phyloP scores from a whole-genome alignment of 441 rosid species.

The Jatropha podagrica region DNA sequence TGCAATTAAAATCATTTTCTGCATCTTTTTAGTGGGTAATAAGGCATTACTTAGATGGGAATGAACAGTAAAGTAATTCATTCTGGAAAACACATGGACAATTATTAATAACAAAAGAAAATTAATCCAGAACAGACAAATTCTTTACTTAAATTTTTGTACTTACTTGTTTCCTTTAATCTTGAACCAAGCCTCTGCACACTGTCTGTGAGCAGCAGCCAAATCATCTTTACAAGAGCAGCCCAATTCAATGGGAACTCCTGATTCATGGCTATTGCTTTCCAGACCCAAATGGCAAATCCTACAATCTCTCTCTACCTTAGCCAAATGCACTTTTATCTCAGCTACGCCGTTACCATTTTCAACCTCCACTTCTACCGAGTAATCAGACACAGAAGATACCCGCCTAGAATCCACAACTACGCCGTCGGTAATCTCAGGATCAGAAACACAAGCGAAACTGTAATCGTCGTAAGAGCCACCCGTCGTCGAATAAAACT shows the following conservation, averaged over 20 bases:
- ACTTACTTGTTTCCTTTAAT: conserved; percentile 89
- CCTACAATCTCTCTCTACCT: conserved; percentile 73
- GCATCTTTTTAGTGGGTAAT: conserved; percentile 8
- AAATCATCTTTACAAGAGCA: conserved; percentile 93
- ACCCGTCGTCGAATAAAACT: conserved; percentile 73
- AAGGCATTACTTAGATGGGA: not conserved
- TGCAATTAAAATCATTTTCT: conserved; percentile 5
- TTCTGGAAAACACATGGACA: not conserved
- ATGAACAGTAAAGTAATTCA: conserved; percentile 5
- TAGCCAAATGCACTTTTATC: conserved; percentile 46
- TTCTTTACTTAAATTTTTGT: not conserved
- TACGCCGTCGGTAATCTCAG: conserved; percentile 29
- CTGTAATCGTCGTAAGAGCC: conserved; percentile 69
- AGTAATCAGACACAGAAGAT: conserved; percentile 54
- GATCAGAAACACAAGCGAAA: conserved; percentile 45
- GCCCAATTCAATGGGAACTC: conserved; percentile 71
- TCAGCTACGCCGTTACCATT: conserved; percentile 32
- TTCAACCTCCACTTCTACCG: conserved; percentile 51
- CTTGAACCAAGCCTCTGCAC: conserved; percentile 98
- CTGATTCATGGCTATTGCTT: conserved; percentile 68
- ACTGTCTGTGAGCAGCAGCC: conserved; percentile 89
- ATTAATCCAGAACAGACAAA: not conserved
- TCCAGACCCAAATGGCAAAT: conserved; percentile 92
- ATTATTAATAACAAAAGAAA: not conserved
- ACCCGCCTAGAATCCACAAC: conserved; percentile 52